Evolutionary conservation across 2,329 filamentous ascomycete genomes (phyloP).

Genomic region (Neonectria punicea): DNA sequence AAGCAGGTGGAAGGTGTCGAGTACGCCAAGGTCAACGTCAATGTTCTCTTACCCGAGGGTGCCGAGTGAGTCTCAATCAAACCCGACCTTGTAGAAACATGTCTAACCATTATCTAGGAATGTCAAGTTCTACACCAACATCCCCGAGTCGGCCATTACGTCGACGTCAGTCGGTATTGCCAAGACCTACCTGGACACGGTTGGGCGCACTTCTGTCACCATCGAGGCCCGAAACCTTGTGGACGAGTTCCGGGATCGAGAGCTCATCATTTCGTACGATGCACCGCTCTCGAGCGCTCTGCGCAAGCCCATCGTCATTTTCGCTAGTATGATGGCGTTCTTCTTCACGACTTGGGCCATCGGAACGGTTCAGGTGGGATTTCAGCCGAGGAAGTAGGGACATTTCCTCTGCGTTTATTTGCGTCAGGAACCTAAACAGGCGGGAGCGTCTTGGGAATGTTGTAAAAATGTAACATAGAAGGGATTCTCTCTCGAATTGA

Average conservation of each 20-base stretch:
- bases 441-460: conserved; percentile 25
- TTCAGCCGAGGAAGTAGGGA: conserved; percentile 62
- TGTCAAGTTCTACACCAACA: conserved; percentile 77
- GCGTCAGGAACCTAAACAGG: conserved; percentile 12
- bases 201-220: conserved; percentile 84
- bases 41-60: conserved; percentile 90
- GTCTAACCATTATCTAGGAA: conserved; percentile 69
- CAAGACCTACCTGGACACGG: conserved; percentile 92
- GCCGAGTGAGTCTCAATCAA: conserved; percentile 71
- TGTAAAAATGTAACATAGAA: conserved; percentile 44
- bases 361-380: conserved; percentile 83
- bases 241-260: conserved; percentile 87
- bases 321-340: conserved; percentile 76
- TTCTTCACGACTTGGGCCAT: conserved; percentile 81
- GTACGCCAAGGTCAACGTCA: conserved; percentile 83
- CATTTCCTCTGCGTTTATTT: conserved; percentile 5
- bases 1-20: conserved; percentile 86
- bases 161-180: conserved; percentile 70
- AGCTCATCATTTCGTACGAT: conserved; percentile 89
- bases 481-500: conserved; percentile 21
- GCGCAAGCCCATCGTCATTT: conserved; percentile 87
- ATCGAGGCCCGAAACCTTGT: conserved; percentile 88
- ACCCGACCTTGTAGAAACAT: not conserved
- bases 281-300: conserved; percentile 79
- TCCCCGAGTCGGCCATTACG: conserved; percentile 72